Conservation (phyloP, 2,329 filamentous ascomycete species). For the Claviceps fusiformis region DNA sequence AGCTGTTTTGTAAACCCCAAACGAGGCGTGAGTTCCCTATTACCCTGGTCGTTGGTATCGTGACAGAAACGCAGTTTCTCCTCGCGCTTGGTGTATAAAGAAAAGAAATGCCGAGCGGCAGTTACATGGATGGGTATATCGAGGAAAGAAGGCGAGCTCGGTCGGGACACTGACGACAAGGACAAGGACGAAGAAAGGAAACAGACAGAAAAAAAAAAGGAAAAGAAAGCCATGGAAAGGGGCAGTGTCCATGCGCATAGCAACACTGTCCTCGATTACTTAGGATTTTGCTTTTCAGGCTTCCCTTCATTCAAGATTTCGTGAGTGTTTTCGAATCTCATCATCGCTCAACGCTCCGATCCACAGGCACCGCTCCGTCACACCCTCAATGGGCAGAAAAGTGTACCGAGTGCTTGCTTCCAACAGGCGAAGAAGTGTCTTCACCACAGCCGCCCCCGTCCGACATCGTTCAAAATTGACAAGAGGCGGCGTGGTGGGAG, state of each 20-base stretch:
- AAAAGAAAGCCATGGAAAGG: too few relatives aligned
- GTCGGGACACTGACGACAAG: too few relatives aligned
- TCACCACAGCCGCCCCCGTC: constrained; percentile 61
- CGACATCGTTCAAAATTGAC: constrained; percentile 78
- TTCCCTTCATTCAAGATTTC: constrained; percentile 27
- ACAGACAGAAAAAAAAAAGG: neutral
- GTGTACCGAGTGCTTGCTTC: constrained; percentile 64
- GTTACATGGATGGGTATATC: neutral
- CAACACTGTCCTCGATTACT: neutral
- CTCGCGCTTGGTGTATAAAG: neutral
- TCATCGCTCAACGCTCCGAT: constrained; percentile 62
- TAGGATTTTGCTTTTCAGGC: neutral
- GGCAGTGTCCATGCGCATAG: neutral
- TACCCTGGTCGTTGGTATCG: neutral
- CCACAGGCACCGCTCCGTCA: constrained; percentile 75
- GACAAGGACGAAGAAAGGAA: neutral
- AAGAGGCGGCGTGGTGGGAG: constrained; percentile 51
- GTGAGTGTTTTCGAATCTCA: constrained; percentile 50
- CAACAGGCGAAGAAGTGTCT: constrained; percentile 64
- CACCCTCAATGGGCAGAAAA: constrained; percentile 62
- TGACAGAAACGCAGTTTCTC: neutral
- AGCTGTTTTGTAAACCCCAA: neutral
- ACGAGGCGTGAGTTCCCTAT: neutral
- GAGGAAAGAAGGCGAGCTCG: neutral
- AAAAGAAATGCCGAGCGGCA: neutral